Evolutionary conservation across 352 stramenopile species (phyloP).

Genomic region (Phytophthora sansomeana): DNA sequence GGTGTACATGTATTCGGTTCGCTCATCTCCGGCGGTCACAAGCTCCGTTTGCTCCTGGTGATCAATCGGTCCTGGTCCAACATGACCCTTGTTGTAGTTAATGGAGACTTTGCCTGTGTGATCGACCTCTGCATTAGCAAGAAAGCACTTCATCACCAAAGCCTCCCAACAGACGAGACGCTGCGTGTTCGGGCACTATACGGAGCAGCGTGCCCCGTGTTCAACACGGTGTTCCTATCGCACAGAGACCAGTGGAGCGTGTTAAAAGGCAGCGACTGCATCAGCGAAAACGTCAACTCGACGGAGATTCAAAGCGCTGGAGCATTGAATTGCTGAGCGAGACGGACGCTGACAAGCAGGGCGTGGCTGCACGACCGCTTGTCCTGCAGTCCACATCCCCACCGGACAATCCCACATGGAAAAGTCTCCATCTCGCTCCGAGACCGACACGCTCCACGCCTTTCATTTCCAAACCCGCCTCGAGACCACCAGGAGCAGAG

Average conservation of each 20-base stretch:
- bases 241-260: slow-evolving; percentile 18
- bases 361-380: slow-evolving; percentile 12
- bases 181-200: slow-evolving; percentile 29
- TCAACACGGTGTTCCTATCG: too few relatives aligned
- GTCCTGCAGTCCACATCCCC: slow-evolving; percentile 17
- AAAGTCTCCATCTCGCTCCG: slow-evolving; percentile 6
- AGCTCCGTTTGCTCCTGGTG: neutral
- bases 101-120: neutral
- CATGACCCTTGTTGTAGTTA: neutral
- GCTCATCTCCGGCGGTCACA: neutral
- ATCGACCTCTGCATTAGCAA: neutral
- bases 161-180: neutral
- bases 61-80: neutral
- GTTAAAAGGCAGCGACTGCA: slow-evolving; percentile 25
- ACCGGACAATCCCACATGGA: slow-evolving; percentile 24
- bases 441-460: slow-evolving; percentile 1
- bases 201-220: slow-evolving; percentile 32
- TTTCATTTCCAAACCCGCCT: slow-evolving; percentile 30
- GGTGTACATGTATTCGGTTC: neutral
- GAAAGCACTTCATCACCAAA: neutral
- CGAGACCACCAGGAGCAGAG: neutral
- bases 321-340: slow-evolving; percentile 11
- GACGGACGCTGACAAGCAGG: slow-evolving; percentile 2
- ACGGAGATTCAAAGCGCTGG: slow-evolving; percentile 19
- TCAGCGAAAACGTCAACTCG: slow-evolving; percentile 11